These are phyloP conservation scores for Thelonectria olida DNA, from an alignment of 2,329 filamentous ascomycete genomes.

Conservation along the genomic window DNA sequence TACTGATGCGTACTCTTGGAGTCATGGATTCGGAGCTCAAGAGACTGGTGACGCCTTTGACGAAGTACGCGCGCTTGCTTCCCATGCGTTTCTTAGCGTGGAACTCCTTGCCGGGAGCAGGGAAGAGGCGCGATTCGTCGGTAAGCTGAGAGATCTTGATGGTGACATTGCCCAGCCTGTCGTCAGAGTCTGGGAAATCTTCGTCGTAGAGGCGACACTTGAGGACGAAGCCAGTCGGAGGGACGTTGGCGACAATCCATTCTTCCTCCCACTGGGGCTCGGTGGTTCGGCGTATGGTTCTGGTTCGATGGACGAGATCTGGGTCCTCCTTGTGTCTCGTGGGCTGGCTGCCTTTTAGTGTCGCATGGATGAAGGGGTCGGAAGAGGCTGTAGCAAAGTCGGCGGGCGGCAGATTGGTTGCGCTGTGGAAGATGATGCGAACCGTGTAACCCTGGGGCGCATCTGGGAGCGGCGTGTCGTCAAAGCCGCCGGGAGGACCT, in stretches of 20 bases:
- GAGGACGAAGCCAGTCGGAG: conserved; percentile 80
- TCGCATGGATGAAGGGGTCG: conserved; percentile 83
- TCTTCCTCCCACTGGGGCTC: conserved; percentile 84
- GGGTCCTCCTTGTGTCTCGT: conserved; percentile 89
- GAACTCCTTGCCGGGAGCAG: conserved; percentile 66
- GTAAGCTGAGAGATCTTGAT: conserved; percentile 68
- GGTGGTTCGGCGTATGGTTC: conserved; percentile 75
- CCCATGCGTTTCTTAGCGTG: conserved; percentile 84
- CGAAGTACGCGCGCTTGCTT: conserved; percentile 85
- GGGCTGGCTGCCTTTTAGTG: conserved; percentile 75
- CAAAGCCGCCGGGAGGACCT: conserved; percentile 78
- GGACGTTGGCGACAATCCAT: conserved; percentile 91
- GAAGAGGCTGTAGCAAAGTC: conserved; percentile 82
- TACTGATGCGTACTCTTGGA: conserved; percentile 76
- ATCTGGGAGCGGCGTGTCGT: conserved; percentile 78
- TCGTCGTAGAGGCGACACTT: conserved; percentile 93
- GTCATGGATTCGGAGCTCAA: conserved; percentile 71
- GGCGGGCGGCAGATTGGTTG: conserved; percentile 81
- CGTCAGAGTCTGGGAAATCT: conserved; percentile 85
- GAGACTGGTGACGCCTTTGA: conserved; percentile 74
- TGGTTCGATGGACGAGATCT: conserved; percentile 76
- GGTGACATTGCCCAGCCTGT: conserved; percentile 87
- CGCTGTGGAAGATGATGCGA: conserved; percentile 84
- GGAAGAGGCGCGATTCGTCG: conserved; percentile 75
- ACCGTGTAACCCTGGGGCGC: conserved; percentile 84